Percentiles rank a stretch among this genome's conserved stretches.
Conservation (phyloP, 306 rosid genomes). For the Rubus parviflorus region DNA sequence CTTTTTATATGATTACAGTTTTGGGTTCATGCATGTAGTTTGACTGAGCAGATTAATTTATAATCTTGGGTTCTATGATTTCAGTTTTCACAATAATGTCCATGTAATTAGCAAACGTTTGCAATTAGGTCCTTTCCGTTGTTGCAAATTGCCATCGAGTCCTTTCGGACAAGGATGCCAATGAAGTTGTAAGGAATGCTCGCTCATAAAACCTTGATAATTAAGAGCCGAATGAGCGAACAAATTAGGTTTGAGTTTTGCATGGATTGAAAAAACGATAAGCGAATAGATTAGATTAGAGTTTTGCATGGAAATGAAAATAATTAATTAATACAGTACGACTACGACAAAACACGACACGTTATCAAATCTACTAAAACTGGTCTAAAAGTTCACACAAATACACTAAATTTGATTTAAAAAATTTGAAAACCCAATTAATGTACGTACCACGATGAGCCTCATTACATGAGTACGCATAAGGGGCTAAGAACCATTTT, state of each 20-base stretch:
- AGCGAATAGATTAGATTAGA: not conserved
- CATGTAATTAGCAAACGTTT: not conserved
- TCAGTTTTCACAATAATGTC: not conserved
- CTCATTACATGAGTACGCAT: too few species aligned
- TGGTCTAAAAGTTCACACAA: not conserved
- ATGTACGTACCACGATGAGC: too few species aligned
- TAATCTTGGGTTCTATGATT: not conserved
- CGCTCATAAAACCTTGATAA: not conserved
- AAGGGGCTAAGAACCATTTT: not conserved
- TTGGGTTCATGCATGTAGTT: not conserved
- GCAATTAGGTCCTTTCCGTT: not conserved
- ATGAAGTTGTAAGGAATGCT: not conserved
- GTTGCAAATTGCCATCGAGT: not conserved
- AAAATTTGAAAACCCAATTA: too few species aligned
- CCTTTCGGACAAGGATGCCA: not conserved
- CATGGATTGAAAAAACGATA: not conserved
- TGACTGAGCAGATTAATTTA: not conserved
- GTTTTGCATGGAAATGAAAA: not conserved
- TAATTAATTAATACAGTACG: too few species aligned
- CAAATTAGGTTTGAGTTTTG: not conserved
- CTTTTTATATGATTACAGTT: not conserved
- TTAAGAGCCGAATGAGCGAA: not conserved
- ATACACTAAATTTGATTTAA: too few species aligned
- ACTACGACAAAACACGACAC: too few species aligned
- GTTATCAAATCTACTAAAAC: not conserved